Base-by-base conservation (phyloP, 805 yeast genomes). In the Candida cerambycidarum region DNA sequence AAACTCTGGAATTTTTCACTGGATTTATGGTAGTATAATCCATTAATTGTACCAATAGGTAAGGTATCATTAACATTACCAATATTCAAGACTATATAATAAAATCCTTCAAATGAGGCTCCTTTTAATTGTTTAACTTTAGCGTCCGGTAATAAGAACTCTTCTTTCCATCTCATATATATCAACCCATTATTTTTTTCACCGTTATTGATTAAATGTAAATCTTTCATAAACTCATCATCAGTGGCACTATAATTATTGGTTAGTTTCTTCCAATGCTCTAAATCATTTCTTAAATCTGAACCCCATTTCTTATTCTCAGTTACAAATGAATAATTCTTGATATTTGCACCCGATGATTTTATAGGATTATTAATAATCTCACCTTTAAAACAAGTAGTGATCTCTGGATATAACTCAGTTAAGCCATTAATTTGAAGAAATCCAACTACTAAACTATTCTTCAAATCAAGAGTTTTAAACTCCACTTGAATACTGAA, bases 121-220 rank as follows among this genome's bases (percentile, higher is more conserved):
- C 78, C 92, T 50, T 67, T 69, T 44, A 77, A 77, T 51, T 74
- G 79, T 46, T 71, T 76, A n/a, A 83, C 66, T 43, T 67, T 63
- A 23, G 89, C 81, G 63, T 89, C 95, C 0, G 96, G 95, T 7
- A 86, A 82, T 46, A 90, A 65, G 56, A 89, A 89, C 55, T 82
- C 79, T 62, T 90, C 98, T 64, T 90, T 90, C 98, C 98, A 90
- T 52, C 97, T 75, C 97, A 90, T 90, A 59, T 81, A 90, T 5
- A 90, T 63, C 54, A 55, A 59, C 17, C 61, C 53, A 15, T 53
- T 50, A 24, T 39, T 19, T n/a, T 39, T 31, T 5, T 27, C 34
- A 16, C 69, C 68, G 21, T 54, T 35, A 48, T 64, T 67, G 35
- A 69, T 66, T 21, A 43, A 47, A 13, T 45, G 44, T 41, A 70